Base-by-base conservation (phyloP, 371 early-diverging fungal genomes). In the Rhizopus microsporus region DNA sequence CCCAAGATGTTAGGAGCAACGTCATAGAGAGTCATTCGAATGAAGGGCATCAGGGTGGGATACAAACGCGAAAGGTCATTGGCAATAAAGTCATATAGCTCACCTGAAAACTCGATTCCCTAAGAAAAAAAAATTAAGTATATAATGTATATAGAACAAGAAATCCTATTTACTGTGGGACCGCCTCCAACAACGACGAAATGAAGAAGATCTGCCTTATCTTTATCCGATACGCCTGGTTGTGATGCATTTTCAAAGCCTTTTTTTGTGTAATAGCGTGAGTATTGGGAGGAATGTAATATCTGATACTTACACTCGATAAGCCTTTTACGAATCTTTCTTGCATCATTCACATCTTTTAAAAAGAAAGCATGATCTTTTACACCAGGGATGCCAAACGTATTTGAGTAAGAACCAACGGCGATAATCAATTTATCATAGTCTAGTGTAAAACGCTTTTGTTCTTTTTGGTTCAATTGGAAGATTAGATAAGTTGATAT, bases 161-260 rank as follows among this genome's bases (percentile, higher is more conserved):
- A 35, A 6, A 3, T 3, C 12, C 34, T 46, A 13, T 44, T 63
- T 69, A 77, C 77, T 7, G 90, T 89, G 5, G 90, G 90, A 0
- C 93, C 93, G 44, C 92, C 92, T 1, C 93, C 93, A 16, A 91
- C 88, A 9, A 90, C 85, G 8, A 90, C 94, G 77, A 96, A 90
- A 55, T 91, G 88, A 51, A 96, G 70, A 55, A 88, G 63, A 8
- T 89, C 84, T 17, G 81, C 67, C 56, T 83, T 77, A 63, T 94
- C 92, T 37, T 81, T 77, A 8, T 80, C 81, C 3, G 78, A 79
- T 38, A 69, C 70, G 31, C 64, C 87, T 69, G 88, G 92, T 70
- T 70, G 82, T 53, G 63, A 77, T 0, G 94, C 96, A 13, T 86
- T 74, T 62, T 95, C 95, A 71, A 94, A 85, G 57, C 80, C 76